Evolutionary conservation across 805 yeast genomes (phyloP).

Genomic region (Soucietia sequanensis): DNA sequence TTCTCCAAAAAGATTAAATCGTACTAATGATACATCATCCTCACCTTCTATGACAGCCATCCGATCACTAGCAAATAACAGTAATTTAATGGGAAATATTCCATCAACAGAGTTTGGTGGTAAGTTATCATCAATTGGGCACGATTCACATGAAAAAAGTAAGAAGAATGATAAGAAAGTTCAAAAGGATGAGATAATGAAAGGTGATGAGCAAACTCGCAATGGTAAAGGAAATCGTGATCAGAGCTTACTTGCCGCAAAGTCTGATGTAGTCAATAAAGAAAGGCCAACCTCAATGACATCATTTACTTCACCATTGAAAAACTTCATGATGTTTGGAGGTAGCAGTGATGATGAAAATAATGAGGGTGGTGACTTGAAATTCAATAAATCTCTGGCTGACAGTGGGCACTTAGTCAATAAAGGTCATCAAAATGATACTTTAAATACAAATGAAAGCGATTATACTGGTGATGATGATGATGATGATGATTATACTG

Average conservation of each 20-base stretch:
- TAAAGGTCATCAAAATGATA: conserved; percentile 13
- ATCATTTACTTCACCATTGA: conserved; percentile 40
- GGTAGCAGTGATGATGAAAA: conserved; percentile 23
- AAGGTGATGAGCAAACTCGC: conserved; percentile 12
- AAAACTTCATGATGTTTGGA: conserved; percentile 39
- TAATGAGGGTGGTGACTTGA: conserved; percentile 26
- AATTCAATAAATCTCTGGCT: no score
- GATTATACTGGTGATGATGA: conserved; percentile 14
- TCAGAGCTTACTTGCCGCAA: no score
- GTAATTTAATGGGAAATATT: no score
- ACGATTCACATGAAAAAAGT: background rate
- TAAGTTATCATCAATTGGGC: background rate
- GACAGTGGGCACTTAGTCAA: conserved; percentile 13
- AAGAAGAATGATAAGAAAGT: conserved; percentile 3
- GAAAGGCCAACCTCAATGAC: conserved; percentile 35
- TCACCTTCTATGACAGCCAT: conserved; percentile 1
- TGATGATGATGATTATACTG: conserved; percentile 13
- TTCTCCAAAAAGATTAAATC: conserved; percentile 7
- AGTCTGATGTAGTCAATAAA: no score
- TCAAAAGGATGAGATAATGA: conserved; percentile 9
- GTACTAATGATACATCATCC: background rate
- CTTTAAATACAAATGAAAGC: conserved; percentile 12
- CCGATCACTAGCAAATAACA: conserved; percentile 11
- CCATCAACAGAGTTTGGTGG: background rate
- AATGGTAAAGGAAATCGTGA: no score